Evolutionary conservation across 805 yeast genomes (phyloP), one percentile per base, ranked within the genome.

Genomic region (Kuraishia borneana): DNA sequence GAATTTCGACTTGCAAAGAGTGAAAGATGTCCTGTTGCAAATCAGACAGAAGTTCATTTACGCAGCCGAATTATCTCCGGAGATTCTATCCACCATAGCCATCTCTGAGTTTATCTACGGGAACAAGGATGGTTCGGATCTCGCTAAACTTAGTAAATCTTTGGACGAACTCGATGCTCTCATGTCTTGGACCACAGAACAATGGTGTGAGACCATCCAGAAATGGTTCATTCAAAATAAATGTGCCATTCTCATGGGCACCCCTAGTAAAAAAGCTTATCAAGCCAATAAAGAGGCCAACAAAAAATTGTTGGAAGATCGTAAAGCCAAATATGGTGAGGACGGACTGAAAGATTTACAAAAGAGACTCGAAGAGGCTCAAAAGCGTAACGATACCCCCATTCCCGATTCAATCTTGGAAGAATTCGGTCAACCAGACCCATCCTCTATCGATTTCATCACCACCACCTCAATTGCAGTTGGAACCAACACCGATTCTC

Each of bases 101-200:
- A 80, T 85, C 34, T 65, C 66, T 26, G 94, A 84, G 45, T 89
- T 85, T 53, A 49, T 85, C 7, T 92, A 89, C 48, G 95, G 96
- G 32, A 62, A 73, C 31, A 45, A 53, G 2, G 75, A 73, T 37
- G 83, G 83, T 2, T 53, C 68, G 5, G 74, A 76, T 35, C 59
- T 89, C 38, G 54, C 60, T 3, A 52, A 54, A n/a, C 71, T 80
- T 66, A 42, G 73, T 18, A 66, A 70, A 39, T 64, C 68, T 33
- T 56, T 83, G 33, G 45, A 55, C 7, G 92, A 81, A 40, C 84
- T 68, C 51, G 79, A 76, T 16, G 58, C 44, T 1, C 61, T 89
- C 34, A 37, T 57, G 9, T 33, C 47, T 1, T 89, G 96, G 96
- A 42, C 70, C 6, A 47, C 63, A 5, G 67, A 68, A 8, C 61